A percentile compares a stretch with the other conserved stretches of the same genome.
These are phyloP conservation scores for Esteya vermicola DNA, from an alignment of 2,329 filamentous ascomycete species.

Conservation along the genomic window DNA sequence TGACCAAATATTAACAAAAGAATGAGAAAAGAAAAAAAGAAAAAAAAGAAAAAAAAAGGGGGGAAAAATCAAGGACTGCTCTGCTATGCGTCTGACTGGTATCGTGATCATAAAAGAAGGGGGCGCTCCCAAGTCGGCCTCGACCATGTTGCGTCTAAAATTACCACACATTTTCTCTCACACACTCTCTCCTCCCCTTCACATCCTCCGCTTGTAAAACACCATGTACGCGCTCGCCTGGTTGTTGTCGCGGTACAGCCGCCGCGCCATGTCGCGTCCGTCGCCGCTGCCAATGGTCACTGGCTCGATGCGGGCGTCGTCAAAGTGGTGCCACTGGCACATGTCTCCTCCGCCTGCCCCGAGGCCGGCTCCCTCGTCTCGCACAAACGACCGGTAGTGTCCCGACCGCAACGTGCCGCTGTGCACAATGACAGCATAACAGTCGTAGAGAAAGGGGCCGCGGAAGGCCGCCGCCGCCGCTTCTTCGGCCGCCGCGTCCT, in stretches of 20 bases:
- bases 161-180: too few species aligned
- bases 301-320: constrained; percentile 22
- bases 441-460: constrained; percentile 61
- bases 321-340: constrained; percentile 31
- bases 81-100: too few species aligned
- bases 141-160: too few species aligned
- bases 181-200: background rate
- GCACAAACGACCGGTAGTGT: constrained; percentile 66
- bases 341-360: constrained; percentile 9
- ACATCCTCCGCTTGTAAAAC: constrained; percentile 10
- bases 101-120: too few species aligned
- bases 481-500: background rate
- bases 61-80: too few species aligned
- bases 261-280: constrained; percentile 9
- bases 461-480: constrained; percentile 16
- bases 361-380: constrained; percentile 34
- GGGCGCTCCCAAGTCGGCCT: too few species aligned
- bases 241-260: constrained; percentile 10
- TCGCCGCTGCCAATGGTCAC: constrained; percentile 11
- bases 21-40: background rate
- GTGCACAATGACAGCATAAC: constrained; percentile 75
- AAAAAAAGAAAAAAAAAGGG: background rate
- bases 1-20: background rate
- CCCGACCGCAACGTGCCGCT: constrained; percentile 55
- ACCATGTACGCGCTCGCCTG: constrained; percentile 12